Conservation (phyloP, 345 rosid genomes). For the Bruguiera gymnorhiza region DNA sequence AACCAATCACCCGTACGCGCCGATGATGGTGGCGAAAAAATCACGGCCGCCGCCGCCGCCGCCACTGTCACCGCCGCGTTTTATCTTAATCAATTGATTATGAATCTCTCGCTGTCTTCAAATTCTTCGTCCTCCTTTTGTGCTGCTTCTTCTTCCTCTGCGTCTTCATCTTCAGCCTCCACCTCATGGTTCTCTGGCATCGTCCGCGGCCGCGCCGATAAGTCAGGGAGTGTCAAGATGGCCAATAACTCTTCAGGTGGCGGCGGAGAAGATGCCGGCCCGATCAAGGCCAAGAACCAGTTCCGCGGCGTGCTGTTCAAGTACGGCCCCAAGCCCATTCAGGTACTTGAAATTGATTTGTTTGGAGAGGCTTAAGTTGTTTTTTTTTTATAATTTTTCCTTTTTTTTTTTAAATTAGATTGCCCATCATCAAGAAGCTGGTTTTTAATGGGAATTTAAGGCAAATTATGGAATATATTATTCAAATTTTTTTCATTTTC, state of each 20-base stretch:
- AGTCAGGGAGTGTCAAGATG: constrained; percentile 39
- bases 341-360: constrained; percentile 42
- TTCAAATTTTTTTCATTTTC: too few species aligned
- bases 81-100: not conserved
- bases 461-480: too few species aligned
- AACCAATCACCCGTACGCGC: too few species aligned
- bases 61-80: not conserved
- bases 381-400: not conserved
- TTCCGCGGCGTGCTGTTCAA: constrained; percentile 86
- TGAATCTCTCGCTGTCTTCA: constrained; percentile 29
- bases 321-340: constrained; percentile 84
- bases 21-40: too few species aligned
- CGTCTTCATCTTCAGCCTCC: constrained; percentile 6
- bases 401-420: not conserved
- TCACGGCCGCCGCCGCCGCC: too few species aligned
- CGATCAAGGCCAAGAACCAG: constrained; percentile 84
- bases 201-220: constrained; percentile 63
- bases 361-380: not conserved
- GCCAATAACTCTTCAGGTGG: constrained; percentile 26
- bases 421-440: too few species aligned
- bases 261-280: constrained; percentile 42
- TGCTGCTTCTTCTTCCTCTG: constrained; percentile 2
- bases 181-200: constrained; percentile 69
- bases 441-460: too few species aligned
- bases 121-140: constrained; percentile 11